phyloP scores from a whole-genome alignment of 306 rosid genomes.

The Fragaria vesca region DNA sequence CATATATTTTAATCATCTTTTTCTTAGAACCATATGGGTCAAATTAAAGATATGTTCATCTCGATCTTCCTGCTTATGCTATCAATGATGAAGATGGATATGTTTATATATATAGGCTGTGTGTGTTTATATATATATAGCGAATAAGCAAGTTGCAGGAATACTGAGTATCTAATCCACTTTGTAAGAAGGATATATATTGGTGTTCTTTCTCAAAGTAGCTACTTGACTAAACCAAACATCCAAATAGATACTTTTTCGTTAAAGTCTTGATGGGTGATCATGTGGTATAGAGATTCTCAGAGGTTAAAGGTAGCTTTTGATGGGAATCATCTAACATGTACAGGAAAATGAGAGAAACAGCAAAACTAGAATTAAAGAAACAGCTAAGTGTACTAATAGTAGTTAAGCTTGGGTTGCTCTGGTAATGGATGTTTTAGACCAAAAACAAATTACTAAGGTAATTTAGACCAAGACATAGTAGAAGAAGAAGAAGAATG shows the following conservation, averaged over 20 bases:
- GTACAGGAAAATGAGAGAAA: constrained; percentile 2
- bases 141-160: constrained; percentile 1
- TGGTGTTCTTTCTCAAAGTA: neutral
- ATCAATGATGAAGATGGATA: constrained; percentile 1
- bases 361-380: neutral
- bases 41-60: neutral
- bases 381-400: neutral
- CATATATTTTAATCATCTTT: constrained; percentile 10
- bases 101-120: neutral
- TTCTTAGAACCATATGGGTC: neutral
- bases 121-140: neutral
- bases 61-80: constrained; percentile 6
- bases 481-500: neutral
- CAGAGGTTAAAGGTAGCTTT: constrained; percentile 11
- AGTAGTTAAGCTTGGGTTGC: neutral
- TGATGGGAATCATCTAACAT: constrained; percentile 14
- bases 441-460: neutral
- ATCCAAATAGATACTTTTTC: neutral
- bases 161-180: neutral
- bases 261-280: neutral
- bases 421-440: neutral
- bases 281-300: constrained; percentile 20
- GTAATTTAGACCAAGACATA: neutral
- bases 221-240: neutral
- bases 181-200: neutral